These are phyloP conservation scores for Nelumbo lutea DNA, from an alignment of 164 flowering plant genomes.

Conservation along the genomic window DNA sequence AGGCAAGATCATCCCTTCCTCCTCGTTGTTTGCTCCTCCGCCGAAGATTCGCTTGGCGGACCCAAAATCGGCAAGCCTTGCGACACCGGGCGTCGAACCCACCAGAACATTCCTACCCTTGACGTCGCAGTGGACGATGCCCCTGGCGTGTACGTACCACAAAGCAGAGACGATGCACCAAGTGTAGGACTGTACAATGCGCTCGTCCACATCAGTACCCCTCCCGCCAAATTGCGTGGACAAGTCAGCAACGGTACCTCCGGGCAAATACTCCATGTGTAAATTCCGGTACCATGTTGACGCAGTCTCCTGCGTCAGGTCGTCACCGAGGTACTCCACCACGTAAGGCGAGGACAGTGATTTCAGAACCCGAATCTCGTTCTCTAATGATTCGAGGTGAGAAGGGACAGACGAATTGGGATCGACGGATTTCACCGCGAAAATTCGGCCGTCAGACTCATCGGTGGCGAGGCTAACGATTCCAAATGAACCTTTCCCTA, in stretches of 20 bases:
- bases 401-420: constrained; percentile 4
- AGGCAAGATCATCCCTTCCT: constrained; percentile 8
- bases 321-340: constrained; percentile 52
- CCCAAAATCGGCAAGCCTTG: constrained; percentile 81
- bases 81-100: constrained; percentile 25
- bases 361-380: constrained; percentile 53
- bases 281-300: constrained; percentile 37
- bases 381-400: constrained; percentile 42
- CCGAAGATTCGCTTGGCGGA: constrained; percentile 31
- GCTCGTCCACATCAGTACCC: constrained; percentile 27
- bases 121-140: constrained; percentile 74
- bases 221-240: constrained; percentile 8
- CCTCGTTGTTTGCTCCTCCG: neutral
- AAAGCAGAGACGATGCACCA: constrained; percentile 48
- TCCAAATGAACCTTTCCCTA: constrained; percentile 65
- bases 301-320: constrained; percentile 24
- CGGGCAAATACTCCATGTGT: constrained; percentile 60
- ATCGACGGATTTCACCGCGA: constrained; percentile 72
- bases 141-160: constrained; percentile 39
- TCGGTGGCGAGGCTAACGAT: constrained; percentile 40
- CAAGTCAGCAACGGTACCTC: constrained; percentile 52
- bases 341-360: constrained; percentile 50
- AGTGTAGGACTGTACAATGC: constrained; percentile 31
- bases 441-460: constrained; percentile 27
- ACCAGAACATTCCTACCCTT: constrained; percentile 64